Percentiles rank a stretch among this genome's conserved stretches.
Evolutionary conservation across 1,284 basidiomycete genomes (phyloP).

Genomic region (Cronartium quercuum): DNA sequence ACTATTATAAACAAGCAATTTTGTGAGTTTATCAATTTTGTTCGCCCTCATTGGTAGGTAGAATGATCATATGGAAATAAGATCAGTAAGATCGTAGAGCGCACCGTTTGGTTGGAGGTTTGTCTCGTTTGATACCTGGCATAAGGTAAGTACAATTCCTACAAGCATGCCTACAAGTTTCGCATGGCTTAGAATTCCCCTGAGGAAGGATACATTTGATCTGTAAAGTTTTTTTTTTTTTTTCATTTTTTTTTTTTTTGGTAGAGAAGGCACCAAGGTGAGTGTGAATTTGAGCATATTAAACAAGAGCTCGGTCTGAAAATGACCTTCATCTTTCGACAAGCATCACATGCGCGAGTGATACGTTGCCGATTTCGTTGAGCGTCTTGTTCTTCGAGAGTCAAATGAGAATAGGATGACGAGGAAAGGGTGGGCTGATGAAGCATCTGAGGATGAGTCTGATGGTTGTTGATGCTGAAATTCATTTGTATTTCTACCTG

Average conservation of each 20-base stretch:
- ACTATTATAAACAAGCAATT: background rate
- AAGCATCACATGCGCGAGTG: constrained; percentile 19
- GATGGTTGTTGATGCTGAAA: background rate
- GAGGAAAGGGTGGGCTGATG: background rate
- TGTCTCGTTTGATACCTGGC: constrained; percentile 21
- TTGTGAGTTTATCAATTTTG: background rate
- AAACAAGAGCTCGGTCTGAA: background rate
- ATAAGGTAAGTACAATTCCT: constrained; percentile 15
- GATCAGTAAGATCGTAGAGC: too few species aligned
- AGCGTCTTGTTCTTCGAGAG: background rate
- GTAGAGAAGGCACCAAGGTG: too few species aligned
- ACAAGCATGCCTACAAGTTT: constrained; percentile 11
- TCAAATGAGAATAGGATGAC: background rate
- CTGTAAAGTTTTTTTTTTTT: background rate
- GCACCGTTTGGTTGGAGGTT: constrained; percentile 22
- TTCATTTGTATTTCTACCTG: too few species aligned
- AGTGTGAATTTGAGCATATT: too few species aligned
- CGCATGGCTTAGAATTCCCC: constrained; percentile 4
- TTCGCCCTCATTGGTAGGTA: background rate
- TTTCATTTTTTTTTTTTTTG: too few species aligned
- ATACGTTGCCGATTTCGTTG: background rate
- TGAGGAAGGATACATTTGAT: constrained; percentile 12
- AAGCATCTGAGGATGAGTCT: background rate
- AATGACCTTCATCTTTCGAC: constrained; percentile 27
- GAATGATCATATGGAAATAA: background rate